Evolutionary conservation across 495 filamentous ascomycete species (phyloP).

Genomic region (Neurospora hispaniola): DNA sequence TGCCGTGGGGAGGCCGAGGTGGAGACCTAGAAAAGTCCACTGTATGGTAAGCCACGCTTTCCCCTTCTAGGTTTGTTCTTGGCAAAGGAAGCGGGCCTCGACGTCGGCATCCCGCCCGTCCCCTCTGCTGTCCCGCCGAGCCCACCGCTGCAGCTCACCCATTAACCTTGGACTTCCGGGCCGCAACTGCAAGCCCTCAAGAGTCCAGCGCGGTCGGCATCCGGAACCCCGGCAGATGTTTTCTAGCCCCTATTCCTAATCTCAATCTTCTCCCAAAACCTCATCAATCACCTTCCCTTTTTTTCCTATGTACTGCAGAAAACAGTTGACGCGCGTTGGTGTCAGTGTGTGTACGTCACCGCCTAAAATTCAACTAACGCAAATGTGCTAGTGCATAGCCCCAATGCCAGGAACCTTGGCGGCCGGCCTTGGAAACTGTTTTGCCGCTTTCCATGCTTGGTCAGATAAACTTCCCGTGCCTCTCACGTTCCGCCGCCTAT

Average conservation of each 20-base stretch:
- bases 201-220: neutral
- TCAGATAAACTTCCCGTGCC: neutral
- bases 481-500: neutral
- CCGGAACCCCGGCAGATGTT: neutral
- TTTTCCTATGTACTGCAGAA: neutral
- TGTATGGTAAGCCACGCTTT: neutral
- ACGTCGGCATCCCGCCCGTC: neutral
- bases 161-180: neutral
- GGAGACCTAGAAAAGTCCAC: neutral
- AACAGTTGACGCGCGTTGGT: neutral
- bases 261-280: neutral
- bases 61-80: neutral
- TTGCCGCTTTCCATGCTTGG: neutral
- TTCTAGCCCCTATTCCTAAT: neutral
- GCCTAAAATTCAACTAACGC: neutral
- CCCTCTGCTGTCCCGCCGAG: neutral
- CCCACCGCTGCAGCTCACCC: neutral
- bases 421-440: neutral
- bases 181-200: neutral
- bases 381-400: neutral
- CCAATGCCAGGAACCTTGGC: neutral
- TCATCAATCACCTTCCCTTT: neutral
- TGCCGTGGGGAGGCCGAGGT: neutral
- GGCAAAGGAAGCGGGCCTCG: neutral
- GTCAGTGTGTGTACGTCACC: neutral